Percentiles rank a stretch among this genome's conserved stretches.
Conservation (phyloP, 257 asterid genomes). For the Penstemon newberryi region DNA sequence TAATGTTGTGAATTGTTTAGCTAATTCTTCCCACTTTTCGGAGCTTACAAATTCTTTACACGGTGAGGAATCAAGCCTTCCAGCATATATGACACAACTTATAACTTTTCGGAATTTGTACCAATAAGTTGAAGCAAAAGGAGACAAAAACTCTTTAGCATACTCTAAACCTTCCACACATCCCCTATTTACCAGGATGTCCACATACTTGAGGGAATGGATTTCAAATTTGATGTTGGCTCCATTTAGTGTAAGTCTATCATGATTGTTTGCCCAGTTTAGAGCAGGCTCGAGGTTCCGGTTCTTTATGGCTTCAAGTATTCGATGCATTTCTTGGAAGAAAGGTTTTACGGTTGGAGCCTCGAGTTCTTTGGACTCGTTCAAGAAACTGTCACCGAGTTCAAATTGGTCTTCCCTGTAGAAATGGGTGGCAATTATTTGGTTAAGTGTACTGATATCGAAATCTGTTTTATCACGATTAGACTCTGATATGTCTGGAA, state of each 20-base stretch:
- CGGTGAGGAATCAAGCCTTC: too few species aligned
- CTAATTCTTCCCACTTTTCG: too few species aligned
- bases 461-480: conserved; percentile 65
- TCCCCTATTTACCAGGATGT: conserved; percentile 66
- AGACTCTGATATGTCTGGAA: conserved; percentile 86
- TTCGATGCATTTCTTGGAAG: conserved; percentile 63
- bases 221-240: conserved; percentile 83
- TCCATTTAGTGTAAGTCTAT: conserved; percentile 52
- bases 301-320: conserved; percentile 73
- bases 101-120: conserved; percentile 79
- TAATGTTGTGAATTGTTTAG: too few species aligned
- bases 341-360: conserved; percentile 55
- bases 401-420: conserved; percentile 82
- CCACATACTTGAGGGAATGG: conserved; percentile 77
- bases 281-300: conserved; percentile 79
- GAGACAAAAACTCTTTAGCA: conserved; percentile 59
- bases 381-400: conserved; percentile 71
- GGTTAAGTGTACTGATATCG: conserved; percentile 62
- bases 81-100: conserved; percentile 42
- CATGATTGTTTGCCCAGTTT: conserved; percentile 71
- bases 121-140: conserved; percentile 64
- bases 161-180: conserved; percentile 74
- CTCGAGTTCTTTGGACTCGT: conserved; percentile 58
- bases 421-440: conserved; percentile 82
- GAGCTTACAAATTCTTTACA: too few species aligned